A percentile compares a stretch with the other conserved stretches of the same genome.
These are phyloP conservation scores for Quercus phellos DNA, from an alignment of 331 rosid species.

Conservation along the genomic window DNA sequence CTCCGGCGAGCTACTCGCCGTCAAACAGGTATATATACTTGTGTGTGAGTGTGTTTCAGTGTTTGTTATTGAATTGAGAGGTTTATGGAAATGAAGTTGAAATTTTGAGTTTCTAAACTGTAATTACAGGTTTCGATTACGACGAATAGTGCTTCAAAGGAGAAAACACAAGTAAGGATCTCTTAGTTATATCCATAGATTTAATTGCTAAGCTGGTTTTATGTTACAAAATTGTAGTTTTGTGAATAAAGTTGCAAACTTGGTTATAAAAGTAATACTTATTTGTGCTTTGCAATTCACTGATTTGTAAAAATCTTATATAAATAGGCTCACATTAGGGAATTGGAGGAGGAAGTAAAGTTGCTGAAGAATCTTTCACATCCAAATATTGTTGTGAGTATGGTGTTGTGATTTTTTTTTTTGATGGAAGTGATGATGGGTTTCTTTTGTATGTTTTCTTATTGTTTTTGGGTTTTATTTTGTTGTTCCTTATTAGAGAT, in stretches of 20 bases:
- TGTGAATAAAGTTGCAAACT: background rate
- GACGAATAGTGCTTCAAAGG: constrained; percentile 50
- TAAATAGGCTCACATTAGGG: constrained; percentile 63
- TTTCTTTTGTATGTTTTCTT: background rate
- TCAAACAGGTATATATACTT: constrained; percentile 32
- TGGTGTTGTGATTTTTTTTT: background rate
- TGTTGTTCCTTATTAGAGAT: constrained; percentile 44
- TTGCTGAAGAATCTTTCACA: constrained; percentile 76
- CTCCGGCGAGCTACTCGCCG: constrained; percentile 57
- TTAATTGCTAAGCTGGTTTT: background rate
- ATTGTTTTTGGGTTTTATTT: background rate
- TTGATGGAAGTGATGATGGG: constrained; percentile 5
- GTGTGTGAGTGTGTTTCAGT: background rate
- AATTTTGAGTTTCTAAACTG: background rate
- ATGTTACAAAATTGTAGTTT: background rate
- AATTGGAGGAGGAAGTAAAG: constrained; percentile 78
- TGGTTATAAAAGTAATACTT: too few relatives aligned
- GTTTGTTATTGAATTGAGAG: too few relatives aligned
- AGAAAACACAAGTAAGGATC: constrained; percentile 55
- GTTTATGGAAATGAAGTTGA: background rate
- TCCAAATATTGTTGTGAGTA: constrained; percentile 77
- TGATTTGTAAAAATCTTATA: background rate
- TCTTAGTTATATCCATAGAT: background rate
- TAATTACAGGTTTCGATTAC: constrained; percentile 60
- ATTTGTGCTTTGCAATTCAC: background rate